Evolutionary conservation across 169 alveolate species (phyloP), one percentile per base, ranked within the genome.

Genomic region (Babesia sp.): DNA sequence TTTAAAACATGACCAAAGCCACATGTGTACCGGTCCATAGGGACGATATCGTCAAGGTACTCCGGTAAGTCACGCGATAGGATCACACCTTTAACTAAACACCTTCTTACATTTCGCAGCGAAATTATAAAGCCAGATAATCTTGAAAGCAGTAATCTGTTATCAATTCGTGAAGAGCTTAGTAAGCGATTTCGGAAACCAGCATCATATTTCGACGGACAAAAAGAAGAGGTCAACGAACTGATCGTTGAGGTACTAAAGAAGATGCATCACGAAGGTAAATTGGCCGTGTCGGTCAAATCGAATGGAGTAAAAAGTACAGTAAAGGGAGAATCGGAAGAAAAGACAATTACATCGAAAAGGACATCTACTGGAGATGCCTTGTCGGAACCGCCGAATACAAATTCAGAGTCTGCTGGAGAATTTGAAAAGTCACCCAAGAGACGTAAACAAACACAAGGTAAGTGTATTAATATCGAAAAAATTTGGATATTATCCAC

Each of bases 151-250:
- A 46, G 56, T 26, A 76, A 69, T 48, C 55, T 56, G 0, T 54
- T 37, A 9, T 29, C 61, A 8, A 66, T 76, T 6, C 41, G 86
- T 24, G 56, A 50, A 71, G 51, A 51, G 24, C 36, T 76, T 31
- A 12, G 72, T 7, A 59, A 33, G 0, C 3, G 48, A 28, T 67
- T 66, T 54, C 12, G 42, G 20, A 76, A 71, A 2, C 46, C 73
- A 2, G 36, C 12, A 33, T 41, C 63, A n/a, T 76, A 66, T 66
- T 63, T 76, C 57, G 86, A 64, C 63, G 33, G 22, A n/a, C 54
- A 57, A 18, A 58, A 39, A 54, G 63, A 64, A 12, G 86, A 76
- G 39, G 57, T 76, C 37, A 66, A 57, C 36, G 54, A 39, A 11
- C 45, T 76, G 34, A 76, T 76, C 6, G 44, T 61, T 5, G 71